A percentile compares a stretch with the other conserved stretches of the same genome.
phyloP scores from a whole-genome alignment of 306 rosid species.

The Fragaria nilgerrensis region DNA sequence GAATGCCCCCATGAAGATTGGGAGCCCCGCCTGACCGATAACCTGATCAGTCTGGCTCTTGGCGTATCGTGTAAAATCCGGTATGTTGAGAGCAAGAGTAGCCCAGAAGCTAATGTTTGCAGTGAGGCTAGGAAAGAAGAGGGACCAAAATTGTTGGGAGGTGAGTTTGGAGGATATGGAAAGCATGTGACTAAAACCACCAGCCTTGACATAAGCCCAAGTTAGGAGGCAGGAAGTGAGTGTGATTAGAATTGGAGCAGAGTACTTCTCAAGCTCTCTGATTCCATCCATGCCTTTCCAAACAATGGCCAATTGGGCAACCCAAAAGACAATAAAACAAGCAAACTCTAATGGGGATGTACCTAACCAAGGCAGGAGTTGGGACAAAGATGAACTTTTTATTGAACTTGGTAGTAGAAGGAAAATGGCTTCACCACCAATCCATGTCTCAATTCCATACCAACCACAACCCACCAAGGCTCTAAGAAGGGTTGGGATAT shows the following conservation, averaged over 20 bases:
- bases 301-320: slow-evolving; percentile 58
- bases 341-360: slow-evolving; percentile 80
- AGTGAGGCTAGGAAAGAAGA: slow-evolving; percentile 80
- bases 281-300: slow-evolving; percentile 89
- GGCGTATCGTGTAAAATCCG: slow-evolving; percentile 82
- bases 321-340: slow-evolving; percentile 67
- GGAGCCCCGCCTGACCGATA: slow-evolving; percentile 83
- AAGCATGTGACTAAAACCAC: slow-evolving; percentile 78
- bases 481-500: slow-evolving; percentile 71
- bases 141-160: slow-evolving; percentile 56
- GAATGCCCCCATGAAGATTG: slow-evolving; percentile 80
- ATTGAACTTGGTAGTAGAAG: slow-evolving; percentile 60
- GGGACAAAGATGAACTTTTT: slow-evolving; percentile 35
- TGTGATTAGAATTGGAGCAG: slow-evolving; percentile 73
- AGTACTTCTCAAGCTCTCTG: slow-evolving; percentile 65
- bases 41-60: slow-evolving; percentile 68
- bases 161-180: slow-evolving; percentile 66
- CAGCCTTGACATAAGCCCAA: slow-evolving; percentile 73
- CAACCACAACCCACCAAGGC: slow-evolving; percentile 95
- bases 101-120: slow-evolving; percentile 95
- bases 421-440: slow-evolving; percentile 86
- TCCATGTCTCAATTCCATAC: slow-evolving; percentile 97
- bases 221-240: slow-evolving; percentile 53
- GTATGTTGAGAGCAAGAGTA: slow-evolving; percentile 78
- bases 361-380: slow-evolving; percentile 60